Percentiles rank a stretch among this genome's conserved stretches.
These are phyloP conservation scores for Eucalyptus curtisii DNA, from an alignment of 345 rosid species.

Conservation along the genomic window DNA sequence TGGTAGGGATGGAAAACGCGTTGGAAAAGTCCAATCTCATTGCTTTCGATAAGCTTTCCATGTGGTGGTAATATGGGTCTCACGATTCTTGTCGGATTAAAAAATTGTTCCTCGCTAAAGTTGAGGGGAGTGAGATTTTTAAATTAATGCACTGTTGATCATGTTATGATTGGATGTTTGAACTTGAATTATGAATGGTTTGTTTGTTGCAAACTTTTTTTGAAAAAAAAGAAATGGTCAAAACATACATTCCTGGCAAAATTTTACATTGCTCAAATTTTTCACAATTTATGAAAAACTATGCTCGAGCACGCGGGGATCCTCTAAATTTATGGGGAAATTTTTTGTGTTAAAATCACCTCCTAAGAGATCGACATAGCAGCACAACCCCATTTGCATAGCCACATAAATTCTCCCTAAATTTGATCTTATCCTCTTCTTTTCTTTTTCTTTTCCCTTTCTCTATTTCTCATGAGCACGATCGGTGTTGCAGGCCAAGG, in stretches of 20 bases:
- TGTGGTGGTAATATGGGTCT: neutral
- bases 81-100: neutral
- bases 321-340: neutral
- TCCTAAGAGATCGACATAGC: neutral
- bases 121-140: neutral
- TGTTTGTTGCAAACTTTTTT: neutral
- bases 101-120: neutral
- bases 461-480: neutral
- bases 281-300: neutral
- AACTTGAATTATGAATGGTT: neutral
- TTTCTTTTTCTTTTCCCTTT: neutral
- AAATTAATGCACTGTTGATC: neutral
- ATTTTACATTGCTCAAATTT: neutral
- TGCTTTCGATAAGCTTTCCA: neutral
- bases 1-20: neutral
- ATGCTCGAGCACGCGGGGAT: neutral
- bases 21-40: neutral
- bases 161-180: neutral
- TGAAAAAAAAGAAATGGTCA: neutral
- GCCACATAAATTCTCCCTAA: neutral
- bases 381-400: neutral
- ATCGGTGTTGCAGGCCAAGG: neutral
- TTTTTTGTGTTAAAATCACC: neutral
- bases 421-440: neutral
- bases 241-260: neutral